These are phyloP conservation scores for Adansonia madagascariensis DNA, from an alignment of 441 rosid species.

Conservation along the genomic window DNA sequence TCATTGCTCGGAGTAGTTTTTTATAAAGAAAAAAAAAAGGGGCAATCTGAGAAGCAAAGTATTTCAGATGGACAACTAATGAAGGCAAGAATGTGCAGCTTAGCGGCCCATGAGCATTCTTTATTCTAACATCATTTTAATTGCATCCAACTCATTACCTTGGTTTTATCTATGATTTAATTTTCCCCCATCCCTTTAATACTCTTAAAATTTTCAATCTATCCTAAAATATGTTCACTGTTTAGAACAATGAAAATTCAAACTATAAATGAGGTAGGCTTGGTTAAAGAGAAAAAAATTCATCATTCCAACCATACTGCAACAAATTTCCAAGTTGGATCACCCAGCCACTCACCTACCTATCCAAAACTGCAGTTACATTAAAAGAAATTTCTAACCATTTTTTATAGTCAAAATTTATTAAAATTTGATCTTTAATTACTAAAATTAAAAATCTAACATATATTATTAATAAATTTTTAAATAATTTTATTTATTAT, in stretches of 20 bases:
- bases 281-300: neutral
- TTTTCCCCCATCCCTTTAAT: too few species aligned
- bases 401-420: too few species aligned
- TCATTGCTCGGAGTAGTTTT: neutral
- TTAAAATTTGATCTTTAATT: too few species aligned
- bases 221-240: neutral
- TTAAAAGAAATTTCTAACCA: neutral
- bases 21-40: neutral
- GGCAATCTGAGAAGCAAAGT: neutral
- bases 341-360: conserved; percentile 2
- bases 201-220: too few species aligned
- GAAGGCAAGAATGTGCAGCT: neutral
- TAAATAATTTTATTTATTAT: too few species aligned
- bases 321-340: conserved; percentile 11
- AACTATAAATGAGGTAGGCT: neutral
- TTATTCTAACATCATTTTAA: neutral
- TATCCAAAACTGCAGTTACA: neutral
- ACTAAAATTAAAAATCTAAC: too few species aligned
- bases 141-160: neutral
- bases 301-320: neutral
- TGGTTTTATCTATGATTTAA: too few species aligned
- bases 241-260: neutral
- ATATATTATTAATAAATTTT: too few species aligned
- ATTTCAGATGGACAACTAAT: neutral
- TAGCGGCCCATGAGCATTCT: neutral